Evolutionary conservation across 768 basidiomycete genomes (phyloP).

Genomic region (Russula virescens): DNA sequence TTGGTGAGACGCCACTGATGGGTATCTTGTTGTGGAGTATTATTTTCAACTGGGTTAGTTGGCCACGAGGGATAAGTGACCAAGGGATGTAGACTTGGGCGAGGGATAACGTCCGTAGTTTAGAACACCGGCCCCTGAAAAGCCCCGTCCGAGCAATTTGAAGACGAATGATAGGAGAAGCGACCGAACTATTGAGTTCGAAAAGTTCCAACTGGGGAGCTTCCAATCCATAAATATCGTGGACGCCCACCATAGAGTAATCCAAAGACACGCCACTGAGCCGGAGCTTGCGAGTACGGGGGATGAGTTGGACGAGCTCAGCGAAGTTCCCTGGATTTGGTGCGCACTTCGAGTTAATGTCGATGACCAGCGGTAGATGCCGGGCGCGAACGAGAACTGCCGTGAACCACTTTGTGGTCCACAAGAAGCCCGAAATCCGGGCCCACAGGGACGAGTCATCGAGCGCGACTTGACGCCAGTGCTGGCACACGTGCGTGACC

Average conservation of each 20-base stretch:
- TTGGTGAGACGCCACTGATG: neutral
- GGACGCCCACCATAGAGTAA: neutral
- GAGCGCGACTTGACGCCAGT: conserved; percentile 19
- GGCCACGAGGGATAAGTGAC: conserved; percentile 1
- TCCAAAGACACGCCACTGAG: neutral
- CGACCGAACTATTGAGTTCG: neutral
- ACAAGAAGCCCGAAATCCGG: neutral
- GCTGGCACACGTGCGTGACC: conserved; percentile 18
- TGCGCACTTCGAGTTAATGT: neutral
- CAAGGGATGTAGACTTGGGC: neutral
- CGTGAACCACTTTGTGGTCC: neutral
- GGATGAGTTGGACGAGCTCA: neutral
- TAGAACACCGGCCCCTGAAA: neutral
- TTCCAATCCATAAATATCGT: neutral
- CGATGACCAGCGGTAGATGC: neutral
- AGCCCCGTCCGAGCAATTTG: neutral
- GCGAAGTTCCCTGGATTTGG: neutral
- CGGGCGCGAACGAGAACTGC: conserved; percentile 6
- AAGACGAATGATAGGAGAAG: neutral
- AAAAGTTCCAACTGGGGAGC: conserved; percentile 11
- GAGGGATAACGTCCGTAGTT: conserved; percentile 1
- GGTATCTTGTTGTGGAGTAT: neutral
- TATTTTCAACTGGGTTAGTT: conserved; percentile 6
- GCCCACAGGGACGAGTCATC: conserved; percentile 11
- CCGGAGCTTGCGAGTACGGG: conserved; percentile 8